Conservation (phyloP, 78 protist genomes). For the Cavenderia fasciculata region DNA sequence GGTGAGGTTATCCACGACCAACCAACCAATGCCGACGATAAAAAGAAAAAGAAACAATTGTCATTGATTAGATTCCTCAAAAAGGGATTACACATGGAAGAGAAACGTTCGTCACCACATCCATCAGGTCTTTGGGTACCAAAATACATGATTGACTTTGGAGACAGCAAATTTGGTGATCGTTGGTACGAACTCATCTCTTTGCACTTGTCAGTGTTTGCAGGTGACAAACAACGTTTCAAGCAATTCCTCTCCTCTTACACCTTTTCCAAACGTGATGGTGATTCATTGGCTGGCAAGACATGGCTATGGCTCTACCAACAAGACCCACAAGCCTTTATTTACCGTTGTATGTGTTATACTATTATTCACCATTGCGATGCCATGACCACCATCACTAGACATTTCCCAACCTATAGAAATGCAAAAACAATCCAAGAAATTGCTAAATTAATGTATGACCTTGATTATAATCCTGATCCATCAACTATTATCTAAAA, state of each 20-base stretch:
- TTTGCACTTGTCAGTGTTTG: conserved; percentile 66
- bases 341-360: conserved; percentile 49
- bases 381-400: conserved; percentile 55
- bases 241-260: conserved; percentile 21
- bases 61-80: background rate
- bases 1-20: conserved; percentile 7
- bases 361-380: conserved; percentile 74
- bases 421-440: conserved; percentile 7
- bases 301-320: conserved; percentile 30
- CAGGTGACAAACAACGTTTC: conserved; percentile 29
- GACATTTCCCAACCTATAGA: conserved; percentile 10
- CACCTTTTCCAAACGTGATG: background rate
- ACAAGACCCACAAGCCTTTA: conserved; percentile 8
- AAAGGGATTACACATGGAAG: background rate
- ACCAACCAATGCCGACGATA: background rate
- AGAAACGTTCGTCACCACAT: background rate
- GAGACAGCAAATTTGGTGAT: conserved; percentile 63
- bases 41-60: conserved; percentile 9
- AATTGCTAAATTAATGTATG: conserved; percentile 20
- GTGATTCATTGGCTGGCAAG: background rate
- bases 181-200: conserved; percentile 69
- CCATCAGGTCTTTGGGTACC: conserved; percentile 34
- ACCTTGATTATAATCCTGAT: conserved; percentile 27
- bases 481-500: no score
- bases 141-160: conserved; percentile 53